Evolutionary conservation across 345 rosid species (phyloP), one percentile per base, ranked within the genome.

Genomic region (Triadica sebifera): DNA sequence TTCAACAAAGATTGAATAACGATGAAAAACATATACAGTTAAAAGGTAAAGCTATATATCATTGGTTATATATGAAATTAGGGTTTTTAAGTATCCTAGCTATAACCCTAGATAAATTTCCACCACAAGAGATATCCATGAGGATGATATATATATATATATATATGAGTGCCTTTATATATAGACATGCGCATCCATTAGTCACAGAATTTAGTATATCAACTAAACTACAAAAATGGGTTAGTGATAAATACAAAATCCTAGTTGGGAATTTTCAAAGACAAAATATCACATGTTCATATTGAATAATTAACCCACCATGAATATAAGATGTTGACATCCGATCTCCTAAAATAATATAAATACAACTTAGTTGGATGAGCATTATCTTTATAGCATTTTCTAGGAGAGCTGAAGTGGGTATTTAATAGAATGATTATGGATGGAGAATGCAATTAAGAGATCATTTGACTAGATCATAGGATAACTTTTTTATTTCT

Each of bases 201-300:
- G 19, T 25, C 66, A 62, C 51, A 70, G 51, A 19, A 10, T 19
- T 62, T 76, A 69, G 25, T 51, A 50, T 29, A 12, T 10, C 4
- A 61, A 61, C 34, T 12, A 29, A 55, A 52, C 17, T 37, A 66
- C 72, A 72, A 69, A n/a, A 81, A 59, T 25, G 62, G 51, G 60
- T 13, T 43, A 39, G 8, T 50, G 67, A 34, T 70, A 62, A 50
- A 61, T 75, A 71, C 81, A 81, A 81, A 81, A 24, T 39, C 49
- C 11, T 16, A 75, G 75, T 75, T 46, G 76, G 75, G 81, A 43
- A 52, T 77, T 70, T 63, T 55, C 60, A n/a, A 46, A 64, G 81
- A 81, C 84, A 78, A 13, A 67, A 29, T 53, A 63, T 68, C 59
- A 78, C 78, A 68, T 78, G 81, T n/a, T 71, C 62, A 55, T 58